These are phyloP conservation scores for Ceratobasidium sp. DNA, from an alignment of 1,284 basidiomycete species.

Conservation along the genomic window DNA sequence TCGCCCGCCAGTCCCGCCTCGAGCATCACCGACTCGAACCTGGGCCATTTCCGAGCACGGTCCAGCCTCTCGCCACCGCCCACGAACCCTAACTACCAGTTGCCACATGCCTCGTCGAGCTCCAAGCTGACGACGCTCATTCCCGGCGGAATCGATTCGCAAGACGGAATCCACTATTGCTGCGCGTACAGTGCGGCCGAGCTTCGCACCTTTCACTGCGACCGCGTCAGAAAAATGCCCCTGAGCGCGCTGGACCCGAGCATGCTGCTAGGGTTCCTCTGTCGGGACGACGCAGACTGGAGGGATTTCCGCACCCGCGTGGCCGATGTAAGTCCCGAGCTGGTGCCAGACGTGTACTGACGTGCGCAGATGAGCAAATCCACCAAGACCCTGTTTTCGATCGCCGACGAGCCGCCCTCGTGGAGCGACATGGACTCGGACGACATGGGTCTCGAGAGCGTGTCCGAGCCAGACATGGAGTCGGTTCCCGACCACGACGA, in stretches of 20 bases:
- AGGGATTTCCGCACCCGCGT: constrained; percentile 78
- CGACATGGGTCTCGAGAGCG: constrained; percentile 77
- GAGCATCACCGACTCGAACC: constrained; percentile 30
- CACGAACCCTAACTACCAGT: constrained; percentile 21
- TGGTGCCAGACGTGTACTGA: not conserved
- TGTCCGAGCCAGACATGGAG: constrained; percentile 74
- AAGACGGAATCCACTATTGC: constrained; percentile 61
- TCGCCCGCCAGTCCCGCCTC: constrained; percentile 30
- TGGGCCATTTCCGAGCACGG: constrained; percentile 21
- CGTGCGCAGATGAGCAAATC: constrained; percentile 56
- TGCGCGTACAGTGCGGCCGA: constrained; percentile 69
- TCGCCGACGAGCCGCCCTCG: constrained; percentile 83
- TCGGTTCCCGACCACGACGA: constrained; percentile 53
- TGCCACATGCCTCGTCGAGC: constrained; percentile 10
- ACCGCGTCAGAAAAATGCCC: constrained; percentile 91
- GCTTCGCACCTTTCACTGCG: constrained; percentile 91
- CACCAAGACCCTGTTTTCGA: constrained; percentile 77
- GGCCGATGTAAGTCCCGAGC: constrained; percentile 60
- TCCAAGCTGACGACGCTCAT: constrained; percentile 26
- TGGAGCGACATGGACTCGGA: constrained; percentile 78
- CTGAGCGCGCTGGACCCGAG: constrained; percentile 91
- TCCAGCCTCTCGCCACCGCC: constrained; percentile 29
- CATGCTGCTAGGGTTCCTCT: constrained; percentile 94
- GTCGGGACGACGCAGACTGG: constrained; percentile 83
- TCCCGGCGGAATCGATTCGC: constrained; percentile 53